These are phyloP conservation scores for Circinella minor DNA, from an alignment of 371 early-diverging fungal species.

Conservation along the genomic window DNA sequence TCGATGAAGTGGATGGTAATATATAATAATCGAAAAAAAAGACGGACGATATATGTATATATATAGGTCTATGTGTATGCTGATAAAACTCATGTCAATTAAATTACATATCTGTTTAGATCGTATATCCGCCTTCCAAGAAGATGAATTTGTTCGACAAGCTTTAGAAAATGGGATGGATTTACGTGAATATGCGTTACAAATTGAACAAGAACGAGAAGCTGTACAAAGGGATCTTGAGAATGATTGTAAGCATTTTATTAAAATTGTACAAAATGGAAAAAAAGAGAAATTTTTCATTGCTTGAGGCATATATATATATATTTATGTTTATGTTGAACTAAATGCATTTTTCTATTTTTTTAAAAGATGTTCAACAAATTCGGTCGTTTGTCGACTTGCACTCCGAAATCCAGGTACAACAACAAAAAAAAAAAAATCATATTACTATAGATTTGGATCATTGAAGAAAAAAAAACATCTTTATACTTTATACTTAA, in stretches of 20 bases:
- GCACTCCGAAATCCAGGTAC: constrained; percentile 71
- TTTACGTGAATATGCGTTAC: constrained; percentile 82
- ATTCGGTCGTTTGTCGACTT: constrained; percentile 71
- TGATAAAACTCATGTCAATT: neutral
- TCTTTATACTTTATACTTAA: neutral
- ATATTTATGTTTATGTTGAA: no score
- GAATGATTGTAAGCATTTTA: constrained; percentile 64
- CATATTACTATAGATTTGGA: neutral
- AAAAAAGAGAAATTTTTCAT: no score
- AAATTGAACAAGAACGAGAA: constrained; percentile 75
- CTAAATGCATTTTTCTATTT: neutral
- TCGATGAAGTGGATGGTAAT: constrained; percentile 64
- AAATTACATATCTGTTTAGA: constrained; percentile 28
- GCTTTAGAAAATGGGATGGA: constrained; percentile 86
- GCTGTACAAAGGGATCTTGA: constrained; percentile 74
- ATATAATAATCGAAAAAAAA: neutral
- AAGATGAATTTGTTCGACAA: constrained; percentile 80
- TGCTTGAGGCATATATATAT: no score
- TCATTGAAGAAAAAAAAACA: neutral
- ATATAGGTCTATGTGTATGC: neutral
- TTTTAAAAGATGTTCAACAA: constrained; percentile 65
- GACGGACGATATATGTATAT: neutral
- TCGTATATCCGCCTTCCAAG: constrained; percentile 69
- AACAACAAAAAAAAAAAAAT: neutral
- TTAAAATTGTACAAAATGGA: neutral